Conservation (phyloP, 2,329 filamentous ascomycete species). For the Alternaria arbusti region DNA sequence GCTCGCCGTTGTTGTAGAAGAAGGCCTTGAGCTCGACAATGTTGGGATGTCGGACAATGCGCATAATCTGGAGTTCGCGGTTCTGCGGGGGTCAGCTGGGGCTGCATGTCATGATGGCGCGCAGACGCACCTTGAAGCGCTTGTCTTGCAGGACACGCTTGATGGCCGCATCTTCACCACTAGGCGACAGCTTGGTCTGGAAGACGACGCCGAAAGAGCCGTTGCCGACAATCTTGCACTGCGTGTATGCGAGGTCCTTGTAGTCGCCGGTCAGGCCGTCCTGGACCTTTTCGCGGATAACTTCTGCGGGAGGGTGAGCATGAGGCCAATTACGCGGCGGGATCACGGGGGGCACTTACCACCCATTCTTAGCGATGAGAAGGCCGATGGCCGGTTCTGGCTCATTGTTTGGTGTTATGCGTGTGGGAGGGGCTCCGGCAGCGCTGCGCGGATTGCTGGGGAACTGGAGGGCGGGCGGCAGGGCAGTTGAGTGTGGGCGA, state of each 20-base stretch:
- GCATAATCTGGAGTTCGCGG: slow-evolving; percentile 98
- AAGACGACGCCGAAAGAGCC: slow-evolving; percentile 99
- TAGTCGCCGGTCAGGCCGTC: slow-evolving; percentile 97
- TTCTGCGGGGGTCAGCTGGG: slow-evolving; percentile 67
- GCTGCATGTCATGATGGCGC: slow-evolving; percentile 17
- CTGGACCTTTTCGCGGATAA: slow-evolving; percentile 98
- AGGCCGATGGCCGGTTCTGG: slow-evolving; percentile 89
- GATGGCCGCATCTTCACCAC: slow-evolving; percentile 97
- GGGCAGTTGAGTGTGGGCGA: slow-evolving; percentile 55
- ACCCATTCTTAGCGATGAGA: slow-evolving; percentile 91
- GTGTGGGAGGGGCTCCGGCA: slow-evolving; percentile 33
- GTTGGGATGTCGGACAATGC: slow-evolving; percentile 97
- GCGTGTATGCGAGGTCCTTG: slow-evolving; percentile 95
- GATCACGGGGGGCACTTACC: slow-evolving; percentile 67
- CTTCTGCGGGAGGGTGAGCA: slow-evolving; percentile 68
- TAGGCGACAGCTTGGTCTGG: slow-evolving; percentile 98
- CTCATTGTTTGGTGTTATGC: slow-evolving; percentile 67
- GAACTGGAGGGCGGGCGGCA: slow-evolving; percentile 50
- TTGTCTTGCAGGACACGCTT: slow-evolving; percentile 99
- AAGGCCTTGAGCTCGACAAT: slow-evolving; percentile 99
- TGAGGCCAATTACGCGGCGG: slow-evolving; percentile 10
- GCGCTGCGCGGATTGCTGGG: slow-evolving; percentile 47
- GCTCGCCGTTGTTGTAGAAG: slow-evolving; percentile 98
- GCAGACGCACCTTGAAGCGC: slow-evolving; percentile 85
- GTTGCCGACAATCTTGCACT: slow-evolving; percentile 99